Base-by-base conservation (phyloP, 2,329 filamentous ascomycete genomes). In the Fusarium xyrophilum region DNA sequence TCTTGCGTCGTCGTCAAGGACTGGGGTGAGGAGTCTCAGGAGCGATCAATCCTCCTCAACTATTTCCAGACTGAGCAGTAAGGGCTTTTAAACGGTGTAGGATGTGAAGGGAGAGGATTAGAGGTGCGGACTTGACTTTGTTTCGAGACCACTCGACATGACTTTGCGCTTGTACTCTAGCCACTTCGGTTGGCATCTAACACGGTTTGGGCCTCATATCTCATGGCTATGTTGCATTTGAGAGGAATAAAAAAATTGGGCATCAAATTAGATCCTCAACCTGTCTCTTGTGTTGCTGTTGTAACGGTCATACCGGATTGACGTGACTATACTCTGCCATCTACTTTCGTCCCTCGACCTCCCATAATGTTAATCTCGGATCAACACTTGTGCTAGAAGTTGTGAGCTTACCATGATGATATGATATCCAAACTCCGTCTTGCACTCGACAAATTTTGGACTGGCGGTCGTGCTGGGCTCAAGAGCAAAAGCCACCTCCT, bases 11-110 rank as follows among this genome's bases (percentile, higher is more conserved):
- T 99, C 71, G 96, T 99, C 80, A 95, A 96, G 88, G 94, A 99
- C 85, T 99, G 96, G 96, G 96, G 96, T 89, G 96, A 98, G 90
- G 96, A 99, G 88, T 96, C 92, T 76, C 94, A 97, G 87, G 96
- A 99, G 90, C 94, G 96, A 82, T 93, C 91, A 80, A 93, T 98
- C 85, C 92, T 99, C 82, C 93, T 99, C 84, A 97, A 99, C 91
- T 99, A 99, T 92, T 98, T 99, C 94, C 92, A 97, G 88, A 97
- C 93, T 82, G 88, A 89, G 83, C 88, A 89, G 82, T 90, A 89
- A 78, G 64, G 48, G 52, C 63, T 9, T 61, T 68, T 65, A 66
- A 69, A 71, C 67, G 74, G 76, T 70, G 75, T 77, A 79, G 70
- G 73, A 76, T 76, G 73, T 73, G 75, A 77, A 76, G 71, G 74